Conservation (phyloP, 306 rosid species). For the Cicer cuneatum region DNA sequence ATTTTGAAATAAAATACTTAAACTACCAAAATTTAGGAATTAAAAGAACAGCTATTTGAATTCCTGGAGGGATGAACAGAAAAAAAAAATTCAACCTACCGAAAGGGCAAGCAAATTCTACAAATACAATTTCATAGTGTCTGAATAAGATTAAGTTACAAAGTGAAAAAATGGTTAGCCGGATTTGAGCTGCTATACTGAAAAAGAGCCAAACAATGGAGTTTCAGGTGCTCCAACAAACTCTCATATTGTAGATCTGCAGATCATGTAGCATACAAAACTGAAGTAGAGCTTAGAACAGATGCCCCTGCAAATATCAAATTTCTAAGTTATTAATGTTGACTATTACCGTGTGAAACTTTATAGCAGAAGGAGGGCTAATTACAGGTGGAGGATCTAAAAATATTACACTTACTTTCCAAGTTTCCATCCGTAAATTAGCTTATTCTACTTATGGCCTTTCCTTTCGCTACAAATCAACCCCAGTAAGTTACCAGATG, state of each 20-base stretch:
- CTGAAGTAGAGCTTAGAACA: conserved; percentile 38
- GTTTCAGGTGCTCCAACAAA: conserved; percentile 27
- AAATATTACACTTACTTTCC: conserved; percentile 10
- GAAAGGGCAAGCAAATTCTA: not conserved
- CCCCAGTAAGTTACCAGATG: conserved; percentile 2
- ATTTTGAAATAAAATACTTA: not conserved
- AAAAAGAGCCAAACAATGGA: conserved; percentile 1
- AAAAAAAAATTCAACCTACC: not conserved
- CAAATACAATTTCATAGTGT: not conserved
- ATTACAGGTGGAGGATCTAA: not conserved
- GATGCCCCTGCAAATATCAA: conserved; percentile 45
- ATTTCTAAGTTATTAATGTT: conserved; percentile 17
- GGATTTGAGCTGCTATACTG: conserved; percentile 19
- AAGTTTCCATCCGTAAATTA: conserved; percentile 21
- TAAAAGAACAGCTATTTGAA: not conserved
- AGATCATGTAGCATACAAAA: conserved; percentile 36
- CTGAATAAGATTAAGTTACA: conserved; percentile 1
- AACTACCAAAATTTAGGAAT: not conserved
- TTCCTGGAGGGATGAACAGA: not conserved
- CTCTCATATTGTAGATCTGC: conserved; percentile 27
- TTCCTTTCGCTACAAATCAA: conserved; percentile 13
- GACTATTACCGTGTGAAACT: conserved; percentile 1
- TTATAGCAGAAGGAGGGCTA: not conserved
- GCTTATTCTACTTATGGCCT: conserved; percentile 1
- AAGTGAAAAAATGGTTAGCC: not conserved